Evolutionary conservation across 768 basidiomycete genomes (phyloP).

Genomic region (Pluteus cervinus): DNA sequence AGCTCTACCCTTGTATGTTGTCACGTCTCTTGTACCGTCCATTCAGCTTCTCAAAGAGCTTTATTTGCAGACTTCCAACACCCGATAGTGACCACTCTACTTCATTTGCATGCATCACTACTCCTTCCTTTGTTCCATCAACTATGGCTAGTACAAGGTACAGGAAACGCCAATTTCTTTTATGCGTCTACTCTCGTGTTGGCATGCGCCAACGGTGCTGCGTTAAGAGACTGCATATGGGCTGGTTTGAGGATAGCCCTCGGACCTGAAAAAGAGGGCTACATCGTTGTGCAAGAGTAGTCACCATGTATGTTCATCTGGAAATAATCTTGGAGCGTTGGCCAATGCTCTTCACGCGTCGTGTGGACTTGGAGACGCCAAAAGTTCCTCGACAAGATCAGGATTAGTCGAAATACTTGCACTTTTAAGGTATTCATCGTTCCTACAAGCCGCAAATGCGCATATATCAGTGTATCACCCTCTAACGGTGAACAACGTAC

Average conservation of each 20-base stretch:
- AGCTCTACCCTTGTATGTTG: conserved; percentile 72
- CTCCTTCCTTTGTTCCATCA: conserved; percentile 89
- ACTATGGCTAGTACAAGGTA: conserved; percentile 86
- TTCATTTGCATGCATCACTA: conserved; percentile 78
- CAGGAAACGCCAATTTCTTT: conserved; percentile 97
- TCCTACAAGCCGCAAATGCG: conserved; percentile 26
- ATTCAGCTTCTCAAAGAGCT: conserved; percentile 4
- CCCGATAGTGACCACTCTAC: conserved; percentile 75
- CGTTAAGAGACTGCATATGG: conserved; percentile 74
- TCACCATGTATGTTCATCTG: too few relatives aligned
- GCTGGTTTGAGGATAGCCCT: conserved; percentile 77
- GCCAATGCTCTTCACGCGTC: too few relatives aligned
- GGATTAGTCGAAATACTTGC: conserved; percentile 38
- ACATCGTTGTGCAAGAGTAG: conserved; percentile 58
- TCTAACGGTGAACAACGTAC: conserved; percentile 18
- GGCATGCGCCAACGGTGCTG: conserved; percentile 82
- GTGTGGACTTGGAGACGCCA: conserved; percentile 19
- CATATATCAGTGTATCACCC: not conserved
- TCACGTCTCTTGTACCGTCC: not conserved
- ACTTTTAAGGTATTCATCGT: conserved; percentile 45
- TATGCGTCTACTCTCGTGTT: conserved; percentile 95
- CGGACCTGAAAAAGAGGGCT: conserved; percentile 45
- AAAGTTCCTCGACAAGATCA: conserved; percentile 35
- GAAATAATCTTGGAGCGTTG: too few relatives aligned
- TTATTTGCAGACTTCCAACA: conserved; percentile 64